Base-by-base conservation (phyloP, 768 basidiomycete species). In the Russula brevipes region DNA sequence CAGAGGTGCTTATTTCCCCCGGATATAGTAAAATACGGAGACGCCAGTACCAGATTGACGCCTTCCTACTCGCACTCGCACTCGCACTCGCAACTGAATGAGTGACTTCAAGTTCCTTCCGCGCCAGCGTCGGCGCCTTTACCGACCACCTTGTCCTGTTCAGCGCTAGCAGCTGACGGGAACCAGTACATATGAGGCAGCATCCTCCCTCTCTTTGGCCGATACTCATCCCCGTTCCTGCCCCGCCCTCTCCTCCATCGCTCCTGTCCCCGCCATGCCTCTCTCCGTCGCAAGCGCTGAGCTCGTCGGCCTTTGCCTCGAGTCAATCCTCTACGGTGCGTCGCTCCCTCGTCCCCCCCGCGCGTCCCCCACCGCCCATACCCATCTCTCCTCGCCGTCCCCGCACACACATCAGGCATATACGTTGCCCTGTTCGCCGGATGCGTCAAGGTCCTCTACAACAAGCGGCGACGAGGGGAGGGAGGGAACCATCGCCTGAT, bases 161-260 rank as follows among this genome's bases (percentile, higher is more conserved):
- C 19, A 17, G 12, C 38, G 30, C 49, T 52, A 56, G 63, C 63
- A 59, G 53, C 61, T 45, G 8, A 6, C 24, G 30, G 3, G 14
- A 10, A 50, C 3, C 45, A 16, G 47, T 65, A 61, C 63, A 62
- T 65, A 65, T 65, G 60, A 54, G 57, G 62, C 57, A 59, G 52
- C 52, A 16, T 57, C 24, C 24, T 24, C 24, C 2, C 5, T 16
- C 3, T 50, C 59, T 65, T 65, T 35, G 60, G 53, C 46, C 16
- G 60, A 49, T 42, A 63, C 44, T 9, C 61, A 3, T 31, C 24
- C 61, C 61, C 52, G 41, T 31, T 38, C 54, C 52, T 30, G 36
- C 17, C 47, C 57, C 50, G 57, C 50, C 61, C 45, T 35, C 12
- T 31, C 50, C 50, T 45, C 36, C 55, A 24, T 44, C 39, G 16